Evolutionary conservation across 1,284 basidiomycete genomes (phyloP), one percentile per base, ranked within the genome.

Genomic region (Cerioporus squamosus): DNA sequence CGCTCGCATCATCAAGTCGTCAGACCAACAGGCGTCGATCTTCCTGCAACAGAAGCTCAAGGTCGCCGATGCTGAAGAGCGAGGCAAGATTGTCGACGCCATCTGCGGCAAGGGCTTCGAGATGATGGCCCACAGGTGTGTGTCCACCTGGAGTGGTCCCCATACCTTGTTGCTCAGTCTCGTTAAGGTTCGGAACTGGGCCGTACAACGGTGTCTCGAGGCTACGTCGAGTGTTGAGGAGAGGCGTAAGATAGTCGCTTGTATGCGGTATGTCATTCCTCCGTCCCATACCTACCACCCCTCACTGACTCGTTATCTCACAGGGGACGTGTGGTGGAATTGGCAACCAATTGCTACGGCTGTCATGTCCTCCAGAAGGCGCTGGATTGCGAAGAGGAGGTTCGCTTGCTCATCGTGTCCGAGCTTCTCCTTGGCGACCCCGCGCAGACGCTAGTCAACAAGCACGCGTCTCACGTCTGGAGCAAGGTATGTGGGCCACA

Each of bases 401-500:
- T 93, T 40, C 80, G 90, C 42, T 73, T 93, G 31, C 72, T 91
- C 53, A 91, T 93, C 58, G 91, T 93, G 29, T 89, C 88, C 1
- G 91, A 93, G 71, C 80, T 93, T 38, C 81, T 93, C 38, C 79
- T 87, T 18, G 88, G 90, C 1, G 91, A 93, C 68, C 90, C 91
- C 9, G 89, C 90, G 2, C 83, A 90, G 69, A 93, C 91, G 6
- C 78, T 93, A 22, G 87, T 93, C 12, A 93, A 93, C 71, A 93
- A 93, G 71, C 91, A 93, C 71, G 91, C 91, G 1, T 91, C 90
- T 54, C 91, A 93, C 71, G 91, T 93, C 20, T 93, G 91, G 91
- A 91, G 89, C 74, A 93, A 93, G 80, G 90, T 90, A 67, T 52
- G 73, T 42, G 7, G 29, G 15, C 45, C 23, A 8, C 9, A 8